Evolutionary conservation across 2,329 filamentous ascomycete species (phyloP).

Genomic region (Metarhizium rileyi): DNA sequence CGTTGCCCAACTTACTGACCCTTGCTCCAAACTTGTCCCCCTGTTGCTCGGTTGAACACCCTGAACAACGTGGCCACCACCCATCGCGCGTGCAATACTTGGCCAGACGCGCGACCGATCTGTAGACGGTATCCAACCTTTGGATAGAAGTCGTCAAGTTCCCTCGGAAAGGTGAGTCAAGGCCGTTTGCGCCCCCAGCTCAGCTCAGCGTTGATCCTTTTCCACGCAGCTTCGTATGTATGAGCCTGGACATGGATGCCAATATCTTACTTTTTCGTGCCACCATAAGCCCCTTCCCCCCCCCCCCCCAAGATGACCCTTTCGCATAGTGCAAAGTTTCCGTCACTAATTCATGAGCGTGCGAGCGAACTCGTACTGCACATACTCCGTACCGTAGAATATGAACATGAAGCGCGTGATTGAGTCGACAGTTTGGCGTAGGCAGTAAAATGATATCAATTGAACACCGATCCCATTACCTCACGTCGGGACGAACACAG

Average conservation of each 20-base stretch:
- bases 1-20: too few species aligned
- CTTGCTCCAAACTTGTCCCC: too few species aligned
- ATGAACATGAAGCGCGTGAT: not conserved
- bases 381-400: not conserved
- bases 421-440: not conserved
- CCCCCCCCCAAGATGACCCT: too few species aligned
- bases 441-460: not conserved
- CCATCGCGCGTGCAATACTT: too few species aligned
- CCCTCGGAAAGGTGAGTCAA: slow-evolving; percentile 9
- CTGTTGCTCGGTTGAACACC: too few species aligned
- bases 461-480: not conserved
- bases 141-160: too few species aligned
- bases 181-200: not conserved
- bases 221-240: not conserved
- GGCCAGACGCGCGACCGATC: too few species aligned
- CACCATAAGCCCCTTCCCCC: not conserved
- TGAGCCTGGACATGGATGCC: not conserved
- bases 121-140: too few species aligned
- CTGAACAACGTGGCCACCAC: too few species aligned
- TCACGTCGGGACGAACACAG: not conserved
- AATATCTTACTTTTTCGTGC: not conserved
- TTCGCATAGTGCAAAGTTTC: not conserved
- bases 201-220: not conserved
- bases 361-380: not conserved
- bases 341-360: not conserved